Base-by-base conservation (phyloP, 2,329 filamentous ascomycete species). In the Penicillium concentricum region DNA sequence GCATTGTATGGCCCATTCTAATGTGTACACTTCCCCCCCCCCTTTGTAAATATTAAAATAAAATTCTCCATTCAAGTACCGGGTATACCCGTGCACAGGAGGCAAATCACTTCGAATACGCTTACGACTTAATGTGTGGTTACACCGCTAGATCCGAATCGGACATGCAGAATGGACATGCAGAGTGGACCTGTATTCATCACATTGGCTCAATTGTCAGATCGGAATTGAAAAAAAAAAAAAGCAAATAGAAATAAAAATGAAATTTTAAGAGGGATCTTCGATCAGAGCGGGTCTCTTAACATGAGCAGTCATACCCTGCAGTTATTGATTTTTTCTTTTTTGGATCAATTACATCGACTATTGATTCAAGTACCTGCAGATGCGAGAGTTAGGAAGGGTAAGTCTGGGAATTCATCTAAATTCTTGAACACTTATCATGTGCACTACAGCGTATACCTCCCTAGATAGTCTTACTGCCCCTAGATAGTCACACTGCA, bases 141-240 rank as follows among this genome's bases (percentile, higher is more conserved):
- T 67, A 65, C 64, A 67, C 64, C 64, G 64, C 64, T 60, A 67
- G 60, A 64, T 58, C 54, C 54, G 49, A 50, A 63, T 65, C 58
- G 57, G 46, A 59, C 48, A 48, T 58, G 56, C 35, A 51, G 43
- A 20, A 56, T 60, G 60, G 53, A 57, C 47, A 54, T 53, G 44
- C 18, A 46, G 38, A 42, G 53, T 18, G 34, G 41, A 50, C 48
- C 51, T 57, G 54, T 59, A 62, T 63, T 51, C 53, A 61, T 63
- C 60, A 61, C 61, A 64, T 64, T 65, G 61, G 43, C 48, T 54
- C 24, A 15, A 54, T 50, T 56, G 34, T 53, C 48, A 62, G 57
- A 58, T 62, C 50, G 41, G 26, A 39, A 8, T 22, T 35, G 18
- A 18, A 38, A 48, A 41, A 38, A 54, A 42, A 49, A 26, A 37